Conservation (phyloP, 1,284 basidiomycete genomes). For the Boletellus sp. region DNA sequence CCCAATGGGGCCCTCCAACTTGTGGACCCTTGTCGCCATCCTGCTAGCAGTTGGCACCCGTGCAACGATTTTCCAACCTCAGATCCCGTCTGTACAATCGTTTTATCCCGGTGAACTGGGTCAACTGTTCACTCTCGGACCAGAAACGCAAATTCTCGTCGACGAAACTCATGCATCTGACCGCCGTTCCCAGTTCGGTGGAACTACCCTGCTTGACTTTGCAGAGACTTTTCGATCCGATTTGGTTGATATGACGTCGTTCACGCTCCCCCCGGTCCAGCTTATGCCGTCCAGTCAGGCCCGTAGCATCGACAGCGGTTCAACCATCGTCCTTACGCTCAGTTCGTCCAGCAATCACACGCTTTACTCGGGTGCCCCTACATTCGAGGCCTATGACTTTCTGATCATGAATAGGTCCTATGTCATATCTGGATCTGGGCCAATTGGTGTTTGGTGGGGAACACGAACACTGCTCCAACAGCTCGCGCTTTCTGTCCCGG, state of each 20-base stretch:
- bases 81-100: conserved; percentile 28
- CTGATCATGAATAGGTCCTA: conserved; percentile 24
- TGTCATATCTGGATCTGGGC: conserved; percentile 30
- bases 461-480: conserved; percentile 39
- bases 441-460: conserved; percentile 39
- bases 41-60: background rate
- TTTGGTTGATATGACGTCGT: conserved; percentile 20
- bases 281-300: background rate
- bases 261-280: conserved; percentile 15
- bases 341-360: conserved; percentile 19
- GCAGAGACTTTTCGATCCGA: conserved; percentile 25
- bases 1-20: conserved; percentile 7
- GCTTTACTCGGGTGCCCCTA: conserved; percentile 30
- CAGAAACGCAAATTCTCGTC: conserved; percentile 24
- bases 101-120: conserved; percentile 13
- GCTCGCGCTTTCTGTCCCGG: conserved; percentile 22
- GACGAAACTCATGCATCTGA: conserved; percentile 12
- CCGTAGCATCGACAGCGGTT: background rate
- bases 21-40: background rate
- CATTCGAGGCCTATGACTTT: conserved; percentile 36
- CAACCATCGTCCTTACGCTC: conserved; percentile 26
- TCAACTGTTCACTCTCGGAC: conserved; percentile 13
- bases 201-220: conserved; percentile 23
- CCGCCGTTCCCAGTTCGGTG: background rate
- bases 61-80: conserved; percentile 14